Evolutionary conservation across 129 eudicot species (phyloP).

Genomic region (Artemisia tridentata): DNA sequence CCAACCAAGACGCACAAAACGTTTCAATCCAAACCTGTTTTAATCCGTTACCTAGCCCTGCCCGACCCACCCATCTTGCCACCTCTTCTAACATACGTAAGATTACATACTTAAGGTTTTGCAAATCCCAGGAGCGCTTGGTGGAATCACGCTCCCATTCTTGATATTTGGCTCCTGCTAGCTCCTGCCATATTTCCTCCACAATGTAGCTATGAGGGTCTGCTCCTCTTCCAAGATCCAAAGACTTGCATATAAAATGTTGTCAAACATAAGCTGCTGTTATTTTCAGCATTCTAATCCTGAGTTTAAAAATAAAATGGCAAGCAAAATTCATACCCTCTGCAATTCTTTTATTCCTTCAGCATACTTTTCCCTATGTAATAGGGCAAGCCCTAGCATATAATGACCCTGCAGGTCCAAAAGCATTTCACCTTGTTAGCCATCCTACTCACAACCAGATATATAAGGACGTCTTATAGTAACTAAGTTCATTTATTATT

Average conservation of each 20-base stretch:
- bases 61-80: too few relatives aligned
- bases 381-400: slow-evolving; percentile 88
- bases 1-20: too few relatives aligned
- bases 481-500: not conserved
- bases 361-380: slow-evolving; percentile 46
- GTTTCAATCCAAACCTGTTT: too few relatives aligned
- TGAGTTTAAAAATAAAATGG: not conserved
- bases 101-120: slow-evolving; percentile 59
- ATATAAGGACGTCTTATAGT: not conserved
- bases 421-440: slow-evolving; percentile 16
- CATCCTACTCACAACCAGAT: not conserved
- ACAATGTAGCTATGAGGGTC: slow-evolving; percentile 68
- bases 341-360: slow-evolving; percentile 79
- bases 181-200: slow-evolving; percentile 91
- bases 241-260: slow-evolving; percentile 43
- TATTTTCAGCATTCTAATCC: not conserved
- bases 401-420: slow-evolving; percentile 66
- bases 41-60: too few relatives aligned
- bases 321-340: slow-evolving; percentile 40
- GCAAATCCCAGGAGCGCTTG: slow-evolving; percentile 72
- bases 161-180: slow-evolving; percentile 71
- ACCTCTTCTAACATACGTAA: not conserved
- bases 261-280: not conserved
- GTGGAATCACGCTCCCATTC: slow-evolving; percentile 79
- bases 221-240: slow-evolving; percentile 91